Conservation (phyloP, 164 flowering plant genomes). For the Liriodendron chinense region DNA sequence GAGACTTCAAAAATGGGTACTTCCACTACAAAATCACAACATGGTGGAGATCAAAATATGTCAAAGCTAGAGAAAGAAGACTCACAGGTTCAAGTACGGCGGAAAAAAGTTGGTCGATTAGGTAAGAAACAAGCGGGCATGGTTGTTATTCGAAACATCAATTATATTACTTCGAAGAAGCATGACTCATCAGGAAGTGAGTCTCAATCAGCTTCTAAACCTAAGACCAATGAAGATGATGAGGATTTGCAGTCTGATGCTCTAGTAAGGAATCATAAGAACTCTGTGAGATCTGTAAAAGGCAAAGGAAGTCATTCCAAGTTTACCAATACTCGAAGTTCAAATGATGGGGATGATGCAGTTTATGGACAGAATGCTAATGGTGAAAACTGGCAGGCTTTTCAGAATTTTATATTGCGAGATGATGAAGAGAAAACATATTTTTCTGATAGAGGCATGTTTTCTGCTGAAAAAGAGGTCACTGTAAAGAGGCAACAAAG, state of each 20-base stretch:
- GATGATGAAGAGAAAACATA: constrained; percentile 48
- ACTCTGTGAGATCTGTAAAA: constrained; percentile 34
- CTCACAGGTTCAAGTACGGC: constrained; percentile 28
- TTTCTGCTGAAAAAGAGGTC: constrained; percentile 53
- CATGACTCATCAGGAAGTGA: constrained; percentile 42
- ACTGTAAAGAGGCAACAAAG: constrained; percentile 39
- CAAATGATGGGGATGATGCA: constrained; percentile 30
- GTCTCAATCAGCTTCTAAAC: constrained; percentile 48
- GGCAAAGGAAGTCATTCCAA: constrained; percentile 26
- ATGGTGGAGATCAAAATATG: constrained; percentile 28
- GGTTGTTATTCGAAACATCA: constrained; percentile 89
- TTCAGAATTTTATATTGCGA: constrained; percentile 70
- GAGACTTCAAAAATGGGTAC: constrained; percentile 34
- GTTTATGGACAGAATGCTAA: constrained; percentile 35
- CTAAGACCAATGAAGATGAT: constrained; percentile 43
- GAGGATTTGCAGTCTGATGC: constrained; percentile 19
- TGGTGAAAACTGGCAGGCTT: constrained; percentile 86
- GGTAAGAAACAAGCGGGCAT: constrained; percentile 58
- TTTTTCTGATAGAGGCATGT: constrained; percentile 35
- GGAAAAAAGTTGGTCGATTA: constrained; percentile 45
- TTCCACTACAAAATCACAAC: not conserved
- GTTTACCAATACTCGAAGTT: constrained; percentile 23
- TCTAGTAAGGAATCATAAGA: constrained; percentile 28
- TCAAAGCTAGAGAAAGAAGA: constrained; percentile 34
- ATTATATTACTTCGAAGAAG: constrained; percentile 68